Evolutionary conservation across 257 asterid genomes (phyloP).

Genomic region (Haberlea rhodopensis): DNA sequence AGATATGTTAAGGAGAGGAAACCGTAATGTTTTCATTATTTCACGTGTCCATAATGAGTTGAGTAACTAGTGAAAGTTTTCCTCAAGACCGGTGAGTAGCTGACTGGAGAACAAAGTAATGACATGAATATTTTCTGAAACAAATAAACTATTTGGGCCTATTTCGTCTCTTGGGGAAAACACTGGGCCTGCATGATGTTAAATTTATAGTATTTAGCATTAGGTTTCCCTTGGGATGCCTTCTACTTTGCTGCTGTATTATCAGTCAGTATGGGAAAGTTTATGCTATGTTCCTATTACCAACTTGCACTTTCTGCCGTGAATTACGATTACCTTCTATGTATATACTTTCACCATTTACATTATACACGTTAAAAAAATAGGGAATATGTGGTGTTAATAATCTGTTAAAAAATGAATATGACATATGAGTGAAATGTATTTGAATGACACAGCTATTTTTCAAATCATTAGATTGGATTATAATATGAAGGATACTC

Average conservation of each 20-base stretch:
- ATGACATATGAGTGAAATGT: conserved; percentile 5
- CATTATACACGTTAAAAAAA: neutral
- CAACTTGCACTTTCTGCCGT: no score
- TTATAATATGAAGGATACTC: neutral
- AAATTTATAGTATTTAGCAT: neutral
- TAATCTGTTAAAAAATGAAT: conserved; percentile 13
- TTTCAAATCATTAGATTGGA: neutral
- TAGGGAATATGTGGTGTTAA: no score
- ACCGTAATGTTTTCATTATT: neutral
- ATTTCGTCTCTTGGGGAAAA: neutral
- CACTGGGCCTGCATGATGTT: neutral
- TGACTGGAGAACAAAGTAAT: neutral
- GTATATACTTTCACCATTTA: neutral
- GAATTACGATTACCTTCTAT: neutral
- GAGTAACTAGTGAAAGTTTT: neutral
- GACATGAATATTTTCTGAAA: neutral
- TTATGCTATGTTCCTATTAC: neutral
- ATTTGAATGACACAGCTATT: conserved; percentile 2
- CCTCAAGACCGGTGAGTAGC: neutral
- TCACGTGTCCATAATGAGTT: conserved; percentile 6
- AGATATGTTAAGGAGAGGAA: conserved; percentile 3
- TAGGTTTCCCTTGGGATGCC: neutral
- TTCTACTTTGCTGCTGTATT: neutral
- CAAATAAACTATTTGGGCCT: neutral
- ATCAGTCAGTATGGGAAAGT: neutral